Evolutionary conservation across 192 early-diverging fungal species (phyloP).

Genomic region (Umbelopsis isabellina): DNA sequence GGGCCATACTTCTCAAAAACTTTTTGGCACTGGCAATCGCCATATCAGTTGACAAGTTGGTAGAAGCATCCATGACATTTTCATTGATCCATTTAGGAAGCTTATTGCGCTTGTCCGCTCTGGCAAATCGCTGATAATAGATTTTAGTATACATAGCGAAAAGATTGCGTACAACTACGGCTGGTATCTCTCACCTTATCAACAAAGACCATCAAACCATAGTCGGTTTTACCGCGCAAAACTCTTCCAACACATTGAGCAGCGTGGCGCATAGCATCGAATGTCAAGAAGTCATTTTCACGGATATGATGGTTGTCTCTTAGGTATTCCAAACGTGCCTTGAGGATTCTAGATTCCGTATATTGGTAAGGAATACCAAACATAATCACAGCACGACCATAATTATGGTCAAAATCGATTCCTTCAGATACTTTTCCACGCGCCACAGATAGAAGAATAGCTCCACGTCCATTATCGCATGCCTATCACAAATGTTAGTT

Average conservation of each 20-base stretch:
- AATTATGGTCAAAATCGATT: conserved; percentile 99
- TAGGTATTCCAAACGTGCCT: conserved; percentile 94
- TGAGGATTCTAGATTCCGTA: conserved; percentile 92
- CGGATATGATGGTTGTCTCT: conserved; percentile 91
- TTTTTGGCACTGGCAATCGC: conserved; percentile 87
- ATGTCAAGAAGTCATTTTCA: conserved; percentile 99
- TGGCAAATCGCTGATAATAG: conserved; percentile 74
- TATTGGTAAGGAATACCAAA: conserved; percentile 99
- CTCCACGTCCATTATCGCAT: conserved; percentile 98
- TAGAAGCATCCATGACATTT: conserved; percentile 84
- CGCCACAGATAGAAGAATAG: conserved; percentile 95
- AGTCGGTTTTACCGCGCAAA: conserved; percentile 96
- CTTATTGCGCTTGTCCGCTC: conserved; percentile 93
- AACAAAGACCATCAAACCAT: conserved; percentile 98
- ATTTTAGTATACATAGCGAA: background rate
- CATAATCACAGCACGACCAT: conserved; percentile 97
- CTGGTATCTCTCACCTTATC: conserved; percentile 75
- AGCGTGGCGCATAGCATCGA: conserved; percentile 98
- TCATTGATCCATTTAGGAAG: conserved; percentile 96
- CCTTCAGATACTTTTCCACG: conserved; percentile 99
- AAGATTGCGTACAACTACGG: background rate
- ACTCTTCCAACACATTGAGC: conserved; percentile 99
- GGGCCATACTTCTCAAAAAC: conserved; percentile 95
- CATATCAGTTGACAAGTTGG: conserved; percentile 98
- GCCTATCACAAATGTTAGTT: conserved; percentile 45